Conservation (phyloP, 1,284 basidiomycete species). For the Mycena citricolor region DNA sequence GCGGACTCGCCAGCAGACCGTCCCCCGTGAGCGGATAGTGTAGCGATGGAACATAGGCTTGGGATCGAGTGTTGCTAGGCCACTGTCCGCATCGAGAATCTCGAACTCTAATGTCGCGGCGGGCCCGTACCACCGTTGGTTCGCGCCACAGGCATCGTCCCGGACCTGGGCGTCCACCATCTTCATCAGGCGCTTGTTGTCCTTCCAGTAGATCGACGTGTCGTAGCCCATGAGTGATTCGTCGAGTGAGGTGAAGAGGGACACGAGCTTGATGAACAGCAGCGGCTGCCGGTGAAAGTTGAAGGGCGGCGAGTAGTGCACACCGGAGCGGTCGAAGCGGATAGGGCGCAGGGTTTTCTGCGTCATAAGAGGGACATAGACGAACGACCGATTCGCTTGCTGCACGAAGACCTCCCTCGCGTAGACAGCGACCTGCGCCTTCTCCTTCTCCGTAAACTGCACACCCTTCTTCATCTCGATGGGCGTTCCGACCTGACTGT, state of each 20-base stretch:
- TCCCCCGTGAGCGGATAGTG: slow-evolving; percentile 16
- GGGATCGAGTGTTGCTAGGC: no score
- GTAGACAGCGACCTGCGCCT: background rate
- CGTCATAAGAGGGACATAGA: background rate
- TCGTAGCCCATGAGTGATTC: slow-evolving; percentile 20
- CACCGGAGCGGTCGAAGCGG: slow-evolving; percentile 1
- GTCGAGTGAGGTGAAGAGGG: slow-evolving; percentile 7
- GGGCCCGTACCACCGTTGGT: no score
- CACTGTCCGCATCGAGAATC: no score
- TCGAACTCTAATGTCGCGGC: no score
- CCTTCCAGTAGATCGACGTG: slow-evolving; percentile 17
- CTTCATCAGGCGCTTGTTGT: slow-evolving; percentile 1
- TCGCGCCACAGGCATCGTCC: no score
- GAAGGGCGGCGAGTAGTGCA: background rate
- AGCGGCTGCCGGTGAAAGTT: background rate
- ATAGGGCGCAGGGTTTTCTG: background rate
- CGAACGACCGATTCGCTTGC: slow-evolving; percentile 2
- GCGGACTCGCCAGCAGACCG: slow-evolving; percentile 14
- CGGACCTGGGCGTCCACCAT: background rate
- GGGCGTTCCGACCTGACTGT: background rate
- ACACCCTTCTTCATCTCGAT: background rate
- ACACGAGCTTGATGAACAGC: background rate
- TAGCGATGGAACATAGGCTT: slow-evolving; percentile 3
- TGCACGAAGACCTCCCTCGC: background rate
- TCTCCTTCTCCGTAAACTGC: no score